phyloP scores from a whole-genome alignment of 805 yeast species.

The Candida pseudofarinosa region DNA sequence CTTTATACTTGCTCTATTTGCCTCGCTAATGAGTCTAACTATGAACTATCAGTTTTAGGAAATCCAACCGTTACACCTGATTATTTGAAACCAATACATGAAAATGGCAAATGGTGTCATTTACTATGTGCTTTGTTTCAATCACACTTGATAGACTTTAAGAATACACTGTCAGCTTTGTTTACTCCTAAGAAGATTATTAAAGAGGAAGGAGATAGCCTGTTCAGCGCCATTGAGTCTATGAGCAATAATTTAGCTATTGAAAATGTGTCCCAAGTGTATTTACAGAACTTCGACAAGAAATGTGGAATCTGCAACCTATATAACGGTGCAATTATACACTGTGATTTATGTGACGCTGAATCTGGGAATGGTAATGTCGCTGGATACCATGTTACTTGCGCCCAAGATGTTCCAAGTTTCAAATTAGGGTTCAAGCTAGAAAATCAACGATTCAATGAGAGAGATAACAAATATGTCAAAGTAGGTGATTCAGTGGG shows the following conservation, averaged over 20 bases:
- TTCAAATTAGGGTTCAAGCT: constrained; percentile 53
- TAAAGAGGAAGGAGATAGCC: constrained; percentile 27
- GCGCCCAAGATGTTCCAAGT: constrained; percentile 50
- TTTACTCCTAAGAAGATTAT: constrained; percentile 2
- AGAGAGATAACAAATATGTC: constrained; percentile 17
- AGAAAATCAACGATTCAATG: constrained; percentile 15
- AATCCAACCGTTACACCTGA: constrained; percentile 46
- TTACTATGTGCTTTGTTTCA: constrained; percentile 62
- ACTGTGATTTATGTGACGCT: constrained; percentile 43
- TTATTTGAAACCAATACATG: constrained; percentile 62
- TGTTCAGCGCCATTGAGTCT: constrained; percentile 11
- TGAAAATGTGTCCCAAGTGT: constrained; percentile 25
- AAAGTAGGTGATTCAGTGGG: constrained; percentile 31
- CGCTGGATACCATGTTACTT: constrained; percentile 45
- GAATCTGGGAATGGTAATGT: not conserved
- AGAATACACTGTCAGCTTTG: constrained; percentile 30
- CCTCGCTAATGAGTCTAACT: constrained; percentile 46
- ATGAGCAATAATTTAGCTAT: constrained; percentile 18
- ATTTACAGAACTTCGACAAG: constrained; percentile 21
- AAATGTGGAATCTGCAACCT: constrained; percentile 45
- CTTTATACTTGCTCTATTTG: constrained; percentile 68
- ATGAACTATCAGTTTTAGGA: constrained; percentile 43
- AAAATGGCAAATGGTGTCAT: constrained; percentile 73
- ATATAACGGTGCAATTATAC: constrained; percentile 46
- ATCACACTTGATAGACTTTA: constrained; percentile 41